phyloP scores from a whole-genome alignment of 257 asterid species.

The Penstemon eatonii region DNA sequence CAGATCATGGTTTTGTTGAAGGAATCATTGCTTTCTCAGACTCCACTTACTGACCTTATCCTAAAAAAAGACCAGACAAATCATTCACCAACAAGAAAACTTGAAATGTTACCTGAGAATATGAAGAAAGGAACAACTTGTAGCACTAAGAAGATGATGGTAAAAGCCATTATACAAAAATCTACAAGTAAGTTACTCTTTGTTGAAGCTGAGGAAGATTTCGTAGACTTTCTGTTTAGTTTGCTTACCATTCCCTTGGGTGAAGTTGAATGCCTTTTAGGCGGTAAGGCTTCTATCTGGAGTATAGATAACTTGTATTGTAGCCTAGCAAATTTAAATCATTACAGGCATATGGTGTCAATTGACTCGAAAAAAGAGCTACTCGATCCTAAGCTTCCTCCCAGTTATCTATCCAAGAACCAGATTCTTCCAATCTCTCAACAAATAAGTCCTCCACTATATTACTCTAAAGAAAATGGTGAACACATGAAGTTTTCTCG shows the following conservation, averaged over 20 bases:
- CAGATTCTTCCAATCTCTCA: conserved; percentile 2
- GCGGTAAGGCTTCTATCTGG: neutral
- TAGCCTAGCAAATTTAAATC: neutral
- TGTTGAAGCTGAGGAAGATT: conserved; percentile 26
- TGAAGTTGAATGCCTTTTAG: conserved; percentile 7
- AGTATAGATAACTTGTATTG: conserved; percentile 23
- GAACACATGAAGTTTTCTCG: no score
- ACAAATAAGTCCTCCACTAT: neutral
- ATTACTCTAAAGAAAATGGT: no score
- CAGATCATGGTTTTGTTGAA: conserved; percentile 27
- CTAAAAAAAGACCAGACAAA: no score
- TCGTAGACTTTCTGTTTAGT: conserved; percentile 24
- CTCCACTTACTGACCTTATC: no score
- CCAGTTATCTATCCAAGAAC: neutral
- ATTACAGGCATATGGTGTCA: neutral
- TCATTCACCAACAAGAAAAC: neutral
- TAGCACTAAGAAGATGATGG: neutral
- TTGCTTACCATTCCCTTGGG: conserved; percentile 28
- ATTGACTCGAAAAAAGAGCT: neutral
- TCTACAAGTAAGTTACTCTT: conserved; percentile 24
- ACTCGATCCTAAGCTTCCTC: conserved; percentile 20
- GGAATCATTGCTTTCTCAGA: conserved; percentile 3
- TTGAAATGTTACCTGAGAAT: no score
- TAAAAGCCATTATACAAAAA: conserved; percentile 23
- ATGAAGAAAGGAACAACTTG: neutral